Evolutionary conservation across 2,329 filamentous ascomycete species (phyloP).

Genomic region (Hypomyces perniciosus): DNA sequence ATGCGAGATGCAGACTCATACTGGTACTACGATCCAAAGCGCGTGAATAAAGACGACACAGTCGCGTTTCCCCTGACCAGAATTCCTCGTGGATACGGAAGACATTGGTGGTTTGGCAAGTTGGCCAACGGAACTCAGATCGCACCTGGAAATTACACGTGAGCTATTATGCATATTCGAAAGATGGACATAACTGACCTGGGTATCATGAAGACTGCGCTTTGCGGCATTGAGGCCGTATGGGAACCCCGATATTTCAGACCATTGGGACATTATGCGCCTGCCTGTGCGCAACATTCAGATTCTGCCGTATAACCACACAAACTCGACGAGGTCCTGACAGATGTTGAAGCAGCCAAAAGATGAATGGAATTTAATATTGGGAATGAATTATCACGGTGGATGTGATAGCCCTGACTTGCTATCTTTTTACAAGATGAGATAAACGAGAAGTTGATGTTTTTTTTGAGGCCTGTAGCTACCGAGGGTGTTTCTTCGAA

Average conservation of each 20-base stretch:
- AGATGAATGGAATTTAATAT: neutral
- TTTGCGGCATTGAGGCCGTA: conserved; percentile 38
- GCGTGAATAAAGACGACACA: conserved; percentile 33
- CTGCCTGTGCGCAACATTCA: conserved; percentile 27
- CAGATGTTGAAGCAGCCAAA: neutral
- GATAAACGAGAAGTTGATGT: too few species aligned
- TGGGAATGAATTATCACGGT: too few species aligned
- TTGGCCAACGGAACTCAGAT: conserved; percentile 37
- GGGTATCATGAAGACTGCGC: conserved; percentile 27
- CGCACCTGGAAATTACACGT: conserved; percentile 36
- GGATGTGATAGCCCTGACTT: too few species aligned
- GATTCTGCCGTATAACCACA: conserved; percentile 27
- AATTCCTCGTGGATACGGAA: conserved; percentile 27
- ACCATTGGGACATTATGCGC: conserved; percentile 37
- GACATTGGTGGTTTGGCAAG: conserved; percentile 38
- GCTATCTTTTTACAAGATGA: too few species aligned
- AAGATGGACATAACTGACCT: conserved; percentile 8
- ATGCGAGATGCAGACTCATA: conserved; percentile 29
- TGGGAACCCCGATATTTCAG: conserved; percentile 33
- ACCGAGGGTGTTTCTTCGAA: too few species aligned
- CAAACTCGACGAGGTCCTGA: conserved; percentile 18
- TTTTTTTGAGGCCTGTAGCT: too few species aligned
- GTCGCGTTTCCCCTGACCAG: conserved; percentile 32
- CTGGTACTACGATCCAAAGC: conserved; percentile 29
- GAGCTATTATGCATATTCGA: conserved; percentile 6